Base-by-base conservation (phyloP, 1,284 basidiomycete species). In the Cutaneotrichosporon curvatum region DNA sequence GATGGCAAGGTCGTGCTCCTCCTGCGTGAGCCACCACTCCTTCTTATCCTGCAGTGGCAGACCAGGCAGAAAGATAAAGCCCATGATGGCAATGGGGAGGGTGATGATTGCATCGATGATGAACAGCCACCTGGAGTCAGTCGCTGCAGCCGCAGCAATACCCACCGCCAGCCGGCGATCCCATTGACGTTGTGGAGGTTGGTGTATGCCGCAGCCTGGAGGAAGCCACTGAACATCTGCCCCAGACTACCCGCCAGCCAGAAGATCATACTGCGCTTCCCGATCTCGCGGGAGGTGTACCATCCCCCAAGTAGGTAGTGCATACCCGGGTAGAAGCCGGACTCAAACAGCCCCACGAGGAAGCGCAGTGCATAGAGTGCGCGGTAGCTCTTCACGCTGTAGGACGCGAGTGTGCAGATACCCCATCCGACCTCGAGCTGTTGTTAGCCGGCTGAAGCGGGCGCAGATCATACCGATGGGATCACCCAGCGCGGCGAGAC, bases 281-380 rank as follows among this genome's bases (percentile, higher is more conserved):
- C 62, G 21, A 69, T 46, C 42, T 69, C 67, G 11, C 56, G 50
- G 1, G 57, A 54, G 2, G 63, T 65, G 59, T 68, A 70, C 63
- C 63, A 64, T 8, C 51, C 57, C 4, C 63, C 64, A 2, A 67
- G 44, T 5, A 65, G 40, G 44, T 61, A 68, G 48, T 62, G 57
- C 4, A 61, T 56, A 21, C 58, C 61, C 3, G 63, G 65, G 44
- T 67, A 65, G 52, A 63, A 64, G n/a, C 61, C 63, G 18, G 40
- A 57, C 47, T 65, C 63, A 38, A 57, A 58, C 4, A 65, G 54
- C 2, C 61, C 63, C 16, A 63, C 59, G 20, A 65, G 44, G 53
- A 65, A 65, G 0, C 63, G 58, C 9, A 62, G 36, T 16, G 56
- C 58, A 46, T 63, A 61, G 7, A 61, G 55, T 0, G 55, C 47